Base-by-base conservation (phyloP, 2,329 filamentous ascomycete genomes). In the Biscogniauxia mediterranea region DNA sequence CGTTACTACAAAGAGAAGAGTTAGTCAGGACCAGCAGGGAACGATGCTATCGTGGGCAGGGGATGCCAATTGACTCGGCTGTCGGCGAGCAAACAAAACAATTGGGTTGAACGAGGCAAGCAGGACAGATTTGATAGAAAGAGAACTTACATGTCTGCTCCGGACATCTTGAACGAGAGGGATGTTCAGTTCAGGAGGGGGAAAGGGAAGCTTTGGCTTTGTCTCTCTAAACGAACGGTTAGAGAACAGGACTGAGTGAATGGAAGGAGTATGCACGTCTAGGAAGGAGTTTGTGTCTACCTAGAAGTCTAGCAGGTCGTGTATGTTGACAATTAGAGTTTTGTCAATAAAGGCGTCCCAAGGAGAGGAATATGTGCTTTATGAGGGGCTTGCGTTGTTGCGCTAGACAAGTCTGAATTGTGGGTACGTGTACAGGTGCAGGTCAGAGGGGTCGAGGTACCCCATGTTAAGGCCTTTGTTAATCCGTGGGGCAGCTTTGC, bases 1-100 rank as follows among this genome's bases (percentile, higher is more conserved):
- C 92, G 74, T 92, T 89, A 78, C 93, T 96, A 78, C 42, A 3
- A 61, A 65, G 32, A 61, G 61, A 61, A 65, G 65, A 49, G 49
- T 66, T 58, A 59, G 38, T 46, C 38, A 11, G 6, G 17, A 3
- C 11, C 38, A n/a, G 7, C 38, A 46, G 38, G 17, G 11, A 46
- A 46, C 13, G 38, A 46, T 46, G 11, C 6, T 7, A 15, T 52
- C 20, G 51, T 52, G 20, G 7, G 8, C 51, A 52, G 19, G 51
- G 11, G n/a, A 23, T 19, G 51, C 38, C 38, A 46, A 46, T 46
- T 46, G 38, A 46, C 38, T n/a, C 38, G 17, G 13, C 13, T n/a
- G 38, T 21, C n/a, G 21, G 21, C 7, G 28, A 9, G 28, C 2
- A 28, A 28, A 53, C 23, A 25, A 25, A 5, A 11, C 52, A 17